Evolutionary conservation across 352 stramenopile genomes (phyloP).

Genomic region (Poterioochromonas sp.): DNA sequence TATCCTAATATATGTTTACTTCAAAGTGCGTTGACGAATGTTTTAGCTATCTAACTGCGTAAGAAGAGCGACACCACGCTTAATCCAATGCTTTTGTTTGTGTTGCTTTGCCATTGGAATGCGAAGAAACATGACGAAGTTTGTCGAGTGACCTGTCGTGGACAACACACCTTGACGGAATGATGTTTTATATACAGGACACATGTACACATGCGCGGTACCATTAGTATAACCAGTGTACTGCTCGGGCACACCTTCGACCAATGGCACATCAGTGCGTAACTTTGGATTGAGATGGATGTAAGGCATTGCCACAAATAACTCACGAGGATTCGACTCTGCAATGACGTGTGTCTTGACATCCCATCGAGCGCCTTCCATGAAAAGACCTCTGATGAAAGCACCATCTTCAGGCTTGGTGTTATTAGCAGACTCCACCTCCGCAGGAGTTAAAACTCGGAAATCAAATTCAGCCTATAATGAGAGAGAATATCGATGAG

Average conservation of each 20-base stretch:
- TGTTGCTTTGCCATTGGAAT: constrained; percentile 72
- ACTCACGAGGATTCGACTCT: constrained; percentile 66
- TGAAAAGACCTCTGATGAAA: constrained; percentile 74
- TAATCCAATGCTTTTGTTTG: constrained; percentile 86
- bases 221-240: constrained; percentile 66
- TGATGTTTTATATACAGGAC: constrained; percentile 78
- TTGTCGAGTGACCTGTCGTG: constrained; percentile 84
- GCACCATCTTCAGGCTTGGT: constrained; percentile 66
- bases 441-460: constrained; percentile 55
- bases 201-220: constrained; percentile 77
- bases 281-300: constrained; percentile 59
- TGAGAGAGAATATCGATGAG: constrained; percentile 23
- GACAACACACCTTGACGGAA: constrained; percentile 74
- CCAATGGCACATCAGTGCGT: constrained; percentile 65
- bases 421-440: constrained; percentile 45
- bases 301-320: constrained; percentile 68
- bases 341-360: constrained; percentile 55
- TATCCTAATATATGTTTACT: background rate
- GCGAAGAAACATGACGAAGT: constrained; percentile 87
- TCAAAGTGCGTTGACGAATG: background rate
- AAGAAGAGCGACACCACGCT: constrained; percentile 79
- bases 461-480: constrained; percentile 62
- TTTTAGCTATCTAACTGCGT: constrained; percentile 77
- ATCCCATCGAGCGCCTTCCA: constrained; percentile 77
- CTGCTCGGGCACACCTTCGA: constrained; percentile 55